Base-by-base conservation (phyloP, 768 basidiomycete species). In the Coprinopsis sp. region DNA sequence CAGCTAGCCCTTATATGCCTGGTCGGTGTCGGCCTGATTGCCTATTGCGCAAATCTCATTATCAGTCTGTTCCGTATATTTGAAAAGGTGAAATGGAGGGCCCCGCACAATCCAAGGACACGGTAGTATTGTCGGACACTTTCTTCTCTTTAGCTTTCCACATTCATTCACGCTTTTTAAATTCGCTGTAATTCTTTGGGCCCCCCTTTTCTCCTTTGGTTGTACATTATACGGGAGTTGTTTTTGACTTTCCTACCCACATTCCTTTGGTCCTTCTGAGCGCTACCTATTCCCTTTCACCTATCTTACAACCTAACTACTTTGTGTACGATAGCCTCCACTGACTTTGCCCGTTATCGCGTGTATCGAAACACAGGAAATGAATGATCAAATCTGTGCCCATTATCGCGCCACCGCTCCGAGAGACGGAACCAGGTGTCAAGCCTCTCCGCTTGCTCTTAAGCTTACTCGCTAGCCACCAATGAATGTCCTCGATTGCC, bases 61-160 rank as follows among this genome's bases (percentile, higher is more conserved):
- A 91, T 94, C 56, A 86, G 84, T 51, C 73, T 92, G 21, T 92
- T 81, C 66, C 73, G 90, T 53, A 89, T 92, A 48, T 90, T 92
- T 55, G 88, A 92, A 63, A 91, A 91, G 67, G 86, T 91, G 51
- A 91, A 92, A 65, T 83, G 83, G n/a, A n/a, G n/a, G n/a, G n/a
- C n/a, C 57, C 80, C 78, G 50, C 73, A 73, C 14, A 67, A 69
- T 7, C 38, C 46, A 27, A 49, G 43, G 29, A 47, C 45, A 40
- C 43, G 47, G 10, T 44, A 47, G 33, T 41, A 41, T 12, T 18
- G 30, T 1, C 2, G 30, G 10, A n/a, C 23, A 14, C 16, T 25
- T 29, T 29, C 18, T 38, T 25, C 6, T 33, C 31, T 16, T 29
- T 18, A 18, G 18, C 16, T 31, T 30, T 25, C 2, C 14, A 41